Conservation (phyloP, 1,284 basidiomycete species). For the Phellinidium pouzarii region DNA sequence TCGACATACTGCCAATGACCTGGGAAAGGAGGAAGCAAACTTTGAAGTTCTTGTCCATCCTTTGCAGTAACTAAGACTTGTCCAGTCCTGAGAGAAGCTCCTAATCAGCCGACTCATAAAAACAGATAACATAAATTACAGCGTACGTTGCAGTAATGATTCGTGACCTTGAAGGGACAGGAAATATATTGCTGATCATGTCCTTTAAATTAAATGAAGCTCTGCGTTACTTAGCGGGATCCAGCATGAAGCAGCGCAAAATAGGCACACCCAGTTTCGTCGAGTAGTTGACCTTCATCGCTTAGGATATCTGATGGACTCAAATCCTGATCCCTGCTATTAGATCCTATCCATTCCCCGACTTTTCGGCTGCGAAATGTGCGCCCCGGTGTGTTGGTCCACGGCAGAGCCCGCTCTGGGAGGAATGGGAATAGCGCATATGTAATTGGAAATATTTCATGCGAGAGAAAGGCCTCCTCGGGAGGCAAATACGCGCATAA, state of each 20-base stretch:
- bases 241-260: not conserved
- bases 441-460: conserved; percentile 26
- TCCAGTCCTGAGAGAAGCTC: conserved; percentile 38
- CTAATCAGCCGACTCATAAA: not conserved
- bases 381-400: conserved; percentile 37
- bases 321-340: conserved; percentile 29
- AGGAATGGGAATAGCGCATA: conserved; percentile 64
- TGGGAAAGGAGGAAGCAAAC: conserved; percentile 45
- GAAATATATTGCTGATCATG: conserved; percentile 1
- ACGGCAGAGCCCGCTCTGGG: conserved; percentile 40
- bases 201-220: conserved; percentile 1
- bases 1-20: conserved; percentile 38
- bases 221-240: not conserved
- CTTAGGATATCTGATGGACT: conserved; percentile 33
- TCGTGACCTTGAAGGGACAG: conserved; percentile 15
- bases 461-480: conserved; percentile 24
- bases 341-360: conserved; percentile 45
- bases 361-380: conserved; percentile 56
- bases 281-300: conserved; percentile 29
- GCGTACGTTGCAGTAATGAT: conserved; percentile 45
- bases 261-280: conserved; percentile 30
- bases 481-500: conserved; percentile 36
- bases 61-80: conserved; percentile 46
- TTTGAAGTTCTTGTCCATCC: conserved; percentile 28
- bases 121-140: not conserved